These are phyloP conservation scores for Ophiostoma populinum DNA, from an alignment of 2,329 filamentous ascomycete genomes.

Conservation along the genomic window DNA sequence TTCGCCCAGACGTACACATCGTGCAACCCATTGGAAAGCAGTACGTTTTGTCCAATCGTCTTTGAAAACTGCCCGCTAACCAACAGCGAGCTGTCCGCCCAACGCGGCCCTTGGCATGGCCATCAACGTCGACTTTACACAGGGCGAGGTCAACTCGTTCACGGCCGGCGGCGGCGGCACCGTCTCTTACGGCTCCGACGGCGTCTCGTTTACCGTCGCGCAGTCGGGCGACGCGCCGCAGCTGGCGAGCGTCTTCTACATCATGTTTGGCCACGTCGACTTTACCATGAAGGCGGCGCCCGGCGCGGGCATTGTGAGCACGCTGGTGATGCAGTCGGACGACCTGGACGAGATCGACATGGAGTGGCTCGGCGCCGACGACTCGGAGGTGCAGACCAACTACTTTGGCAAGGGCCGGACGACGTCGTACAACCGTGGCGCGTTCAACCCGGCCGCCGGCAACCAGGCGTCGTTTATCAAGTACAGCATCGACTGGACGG, in stretches of 20 bases:
- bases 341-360: slow-evolving; percentile 91
- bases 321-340: slow-evolving; percentile 80
- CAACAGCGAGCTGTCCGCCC: slow-evolving; percentile 45
- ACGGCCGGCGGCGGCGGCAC: slow-evolving; percentile 45
- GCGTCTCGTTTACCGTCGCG: slow-evolving; percentile 65
- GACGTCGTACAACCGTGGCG: slow-evolving; percentile 70
- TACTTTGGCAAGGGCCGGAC: slow-evolving; percentile 92
- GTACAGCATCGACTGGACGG: slow-evolving; percentile 86
- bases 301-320: slow-evolving; percentile 83
- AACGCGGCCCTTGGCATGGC: slow-evolving; percentile 69
- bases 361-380: slow-evolving; percentile 78
- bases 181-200: slow-evolving; percentile 58
- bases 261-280: slow-evolving; percentile 94
- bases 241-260: slow-evolving; percentile 83
- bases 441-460: slow-evolving; percentile 51
- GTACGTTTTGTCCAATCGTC: slow-evolving; percentile 4
- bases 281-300: slow-evolving; percentile 72
- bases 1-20: slow-evolving; percentile 17
- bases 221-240: slow-evolving; percentile 70
- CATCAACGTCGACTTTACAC: slow-evolving; percentile 69
- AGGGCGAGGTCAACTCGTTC: slow-evolving; percentile 66
- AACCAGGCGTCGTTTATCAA: slow-evolving; percentile 67
- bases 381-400: slow-evolving; percentile 75
- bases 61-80: not conserved
- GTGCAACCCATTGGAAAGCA: slow-evolving; percentile 8